Evolutionary conservation across 352 stramenopile species (phyloP), one percentile per base, ranked within the genome.

Genomic region (Salisapilia sapeloensis): DNA sequence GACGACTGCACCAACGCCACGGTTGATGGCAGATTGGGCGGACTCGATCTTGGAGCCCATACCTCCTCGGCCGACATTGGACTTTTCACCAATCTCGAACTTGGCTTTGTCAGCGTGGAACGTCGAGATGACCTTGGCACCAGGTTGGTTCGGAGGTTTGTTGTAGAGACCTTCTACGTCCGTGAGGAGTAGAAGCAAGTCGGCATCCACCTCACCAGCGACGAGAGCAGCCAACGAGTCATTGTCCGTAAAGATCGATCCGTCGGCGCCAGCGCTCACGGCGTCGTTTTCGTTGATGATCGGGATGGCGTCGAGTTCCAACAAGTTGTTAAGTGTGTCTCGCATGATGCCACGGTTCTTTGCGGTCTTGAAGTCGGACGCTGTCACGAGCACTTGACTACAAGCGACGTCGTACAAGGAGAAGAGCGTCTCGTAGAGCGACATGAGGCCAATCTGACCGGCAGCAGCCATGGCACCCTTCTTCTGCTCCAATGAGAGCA

Each of bases 201-300:
- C 89, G 9, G 91, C 92, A 23, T 78, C 66, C 48, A 97, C 90
- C 48, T 91, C 90, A 6, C 61, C 60, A 22, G 75, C 78, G 5
- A 93, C 81, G 5, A 95, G 51, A 16, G 81, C 67, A 23, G 82
- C 79, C 6, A 95, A 60, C 33, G 77, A 91, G 61, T 98, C 93
- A 48, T 98, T 98, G 60, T 98, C 93, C 24, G 71, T 96, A 54
- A 98, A 97, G 16, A 89, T 59, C 6, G 66, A 71, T 23, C 70
- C 66, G 40, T 85, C 71, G 15, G 56, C 57, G 22, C 46, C 60
- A 5, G 74, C 84, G 23, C 66, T 93, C 15, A 98, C 92, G 0
- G 93, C 90, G 71, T 99, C 94, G 56, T 99, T 99, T 48, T 99
- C 93, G 56, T 99, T 99, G 23, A 99, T 81, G 48, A 99, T 97